A percentile compares a stretch with the other conserved stretches of the same genome.
These are phyloP conservation scores for Hebeloma cylindrosporum DNA, from an alignment of 768 basidiomycete species.

Conservation along the genomic window DNA sequence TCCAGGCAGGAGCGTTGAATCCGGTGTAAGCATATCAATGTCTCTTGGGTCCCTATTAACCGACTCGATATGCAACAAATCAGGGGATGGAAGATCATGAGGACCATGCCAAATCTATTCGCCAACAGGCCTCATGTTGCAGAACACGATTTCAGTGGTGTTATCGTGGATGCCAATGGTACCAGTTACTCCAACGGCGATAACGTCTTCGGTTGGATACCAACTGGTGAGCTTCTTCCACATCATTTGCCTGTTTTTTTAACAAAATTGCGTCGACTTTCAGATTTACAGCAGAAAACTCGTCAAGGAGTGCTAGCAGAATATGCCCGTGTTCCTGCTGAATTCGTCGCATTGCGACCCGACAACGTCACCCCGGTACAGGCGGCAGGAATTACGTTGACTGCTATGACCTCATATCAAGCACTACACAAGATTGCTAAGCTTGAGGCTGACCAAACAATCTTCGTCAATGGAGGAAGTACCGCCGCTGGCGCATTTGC, in stretches of 20 bases:
- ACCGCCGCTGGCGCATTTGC: constrained; percentile 68
- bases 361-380: constrained; percentile 49
- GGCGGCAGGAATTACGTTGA: constrained; percentile 62
- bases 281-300: constrained; percentile 31
- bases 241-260: background rate
- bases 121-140: constrained; percentile 49
- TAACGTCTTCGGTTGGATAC: constrained; percentile 58
- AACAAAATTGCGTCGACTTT: background rate
- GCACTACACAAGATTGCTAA: constrained; percentile 47
- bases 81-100: constrained; percentile 63
- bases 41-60: background rate
- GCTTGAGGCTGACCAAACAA: constrained; percentile 55
- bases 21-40: constrained; percentile 47
- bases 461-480: constrained; percentile 73
- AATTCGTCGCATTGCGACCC: constrained; percentile 45
- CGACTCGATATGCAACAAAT: background rate
- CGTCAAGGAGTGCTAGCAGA: constrained; percentile 59
- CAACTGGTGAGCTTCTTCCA: constrained; percentile 13
- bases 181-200: constrained; percentile 57
- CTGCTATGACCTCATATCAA: constrained; percentile 58
- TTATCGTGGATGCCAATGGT: constrained; percentile 55
- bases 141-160: constrained; percentile 64
- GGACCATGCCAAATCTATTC: constrained; percentile 44
- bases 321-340: constrained; percentile 49
- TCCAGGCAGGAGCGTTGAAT: constrained; percentile 57